Evolutionary conservation across 352 stramenopile species (phyloP), one percentile per base, ranked within the genome.

Genomic region (Pythium rishiriense): DNA sequence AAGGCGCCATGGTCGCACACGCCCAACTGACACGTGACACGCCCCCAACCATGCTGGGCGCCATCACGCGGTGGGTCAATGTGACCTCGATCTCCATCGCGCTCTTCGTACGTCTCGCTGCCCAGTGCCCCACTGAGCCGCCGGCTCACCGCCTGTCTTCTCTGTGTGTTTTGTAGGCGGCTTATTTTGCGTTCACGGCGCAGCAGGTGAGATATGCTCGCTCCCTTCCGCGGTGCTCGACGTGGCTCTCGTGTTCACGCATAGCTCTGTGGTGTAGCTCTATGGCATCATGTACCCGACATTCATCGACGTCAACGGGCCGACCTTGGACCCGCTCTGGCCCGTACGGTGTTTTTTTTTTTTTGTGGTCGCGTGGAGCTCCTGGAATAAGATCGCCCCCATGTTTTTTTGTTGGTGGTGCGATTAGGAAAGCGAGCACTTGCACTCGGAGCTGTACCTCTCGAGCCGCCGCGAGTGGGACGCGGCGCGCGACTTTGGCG

Each of bases 201-300:
- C 62, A 70, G n/a, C 74, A 90, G 61, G 78, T 88, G 25, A 54
- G 57, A 37, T 6, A 37, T 37, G 41, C 9, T 28, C 53, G 42
- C 19, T 46, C 3, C 37, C 3, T 25, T 25, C 12, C n/a, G 22
- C n/a, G n/a, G n/a, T n/a, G n/a, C n/a, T 46, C 35, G 9, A 3
- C 35, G 6, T 28, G 11, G 19, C n/a, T 41, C 25, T 57, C 10
- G 4, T 28, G 29, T 21, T 37, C 19, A 56, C 31, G 4, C 26
- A 3, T 19, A 10, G 15, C 28, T 55, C 17, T 33, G 28, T 54
- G 17, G 24, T 43, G 21, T 56, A 92, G 83, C 68, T 93, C 54
- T 88, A 85, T 68, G 58, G 62, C 56, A 91, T 93, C 70, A 88
- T 91, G 71, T 84, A 87, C 45, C 84, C 84, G 48, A 71, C 68